Conservation (phyloP, 2,329 filamentous ascomycete genomes). For the Rasamsonia emersonii region DNA sequence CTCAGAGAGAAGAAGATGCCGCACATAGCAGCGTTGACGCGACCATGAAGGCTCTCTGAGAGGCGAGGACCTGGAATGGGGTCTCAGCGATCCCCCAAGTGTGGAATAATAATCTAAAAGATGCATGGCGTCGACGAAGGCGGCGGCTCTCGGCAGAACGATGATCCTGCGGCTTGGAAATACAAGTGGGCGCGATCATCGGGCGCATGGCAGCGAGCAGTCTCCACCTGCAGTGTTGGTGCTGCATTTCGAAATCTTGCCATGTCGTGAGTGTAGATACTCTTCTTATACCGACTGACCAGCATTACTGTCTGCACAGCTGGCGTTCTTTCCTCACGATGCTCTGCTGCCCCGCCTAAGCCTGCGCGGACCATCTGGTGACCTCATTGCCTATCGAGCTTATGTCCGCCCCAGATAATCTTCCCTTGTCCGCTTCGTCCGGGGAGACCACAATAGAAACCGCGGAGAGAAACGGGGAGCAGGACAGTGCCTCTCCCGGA, state of each 20-base stretch:
- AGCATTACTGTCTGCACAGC: conserved; percentile 9
- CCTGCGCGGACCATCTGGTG: too few species aligned
- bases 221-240: too few species aligned
- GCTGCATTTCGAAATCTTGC: too few species aligned
- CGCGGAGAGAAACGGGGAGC: conserved; percentile 2
- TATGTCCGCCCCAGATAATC: conserved; percentile 25
- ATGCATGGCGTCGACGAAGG: conserved; percentile 1
- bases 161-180: conserved; percentile 24
- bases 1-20: conserved; percentile 47
- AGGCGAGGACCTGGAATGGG: not conserved
- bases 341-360: conserved; percentile 14
- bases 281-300: conserved; percentile 15
- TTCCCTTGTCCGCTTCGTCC: conserved; percentile 15
- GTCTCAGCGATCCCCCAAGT: too few species aligned
- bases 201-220: conserved; percentile 42
- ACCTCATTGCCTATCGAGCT: conserved; percentile 14
- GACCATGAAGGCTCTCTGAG: not conserved
- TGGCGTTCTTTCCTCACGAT: conserved; percentile 13
- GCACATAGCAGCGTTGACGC: conserved; percentile 30
- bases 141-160: conserved; percentile 21
- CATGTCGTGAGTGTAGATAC: too few species aligned
- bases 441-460: conserved; percentile 3
- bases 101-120: too few species aligned
- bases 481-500: not conserved
- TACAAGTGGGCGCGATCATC: conserved; percentile 47